Base-by-base conservation (phyloP, 2,329 filamentous ascomycete species). In the Aspergillus neotritici region DNA sequence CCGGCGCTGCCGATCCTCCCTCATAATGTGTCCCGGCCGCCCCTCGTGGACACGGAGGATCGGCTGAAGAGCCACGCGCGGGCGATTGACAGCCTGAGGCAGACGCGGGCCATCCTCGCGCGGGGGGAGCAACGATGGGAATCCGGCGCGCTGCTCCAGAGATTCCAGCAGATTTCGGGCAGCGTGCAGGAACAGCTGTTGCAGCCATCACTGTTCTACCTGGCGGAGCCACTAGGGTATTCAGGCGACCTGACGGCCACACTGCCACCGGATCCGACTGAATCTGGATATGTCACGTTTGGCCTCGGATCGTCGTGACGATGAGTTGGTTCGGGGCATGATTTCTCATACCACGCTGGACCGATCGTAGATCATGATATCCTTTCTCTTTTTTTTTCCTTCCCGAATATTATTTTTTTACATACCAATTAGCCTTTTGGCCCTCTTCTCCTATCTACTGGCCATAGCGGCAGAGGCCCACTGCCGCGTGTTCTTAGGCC, bases 91-190 rank as follows among this genome's bases (percentile, higher is more conserved):
- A 65, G 59, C 39, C 50, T 70, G 5, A 45, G 51, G 4, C 61
- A 66, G 37, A 56, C 59, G 12, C 49, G 54, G 12, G 57, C 58
- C 13, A 49, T 70, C 14, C 57, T 70, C 3, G 50, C 58, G 14
- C 63, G 62, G 37, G 61, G 61, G 13, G 47, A 49, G 14, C 53
- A 53, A 28, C 64, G 65, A 40, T 70, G 67, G 67, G 57, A 61
- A 34, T 45, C 65, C 25, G 48, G 47, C 7, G 33, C 13, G 5
- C 52, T 63, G 9, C 42, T 64, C 14, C 55, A 65, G 12, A 51
- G 62, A 28, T 68, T 68, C 37, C 55, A 64, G 41, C 49, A 49
- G 3, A 44, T 60, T 15, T 66, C 65, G 7, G 52, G 54, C 0
- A 35, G 52, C 5, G 35, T 65, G 16, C 58, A 50, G 28, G 50